A percentile compares a stretch with the other conserved stretches of the same genome.
These are phyloP conservation scores for Lyophyllum decastes DNA, from an alignment of 768 basidiomycete species.

Conservation along the genomic window DNA sequence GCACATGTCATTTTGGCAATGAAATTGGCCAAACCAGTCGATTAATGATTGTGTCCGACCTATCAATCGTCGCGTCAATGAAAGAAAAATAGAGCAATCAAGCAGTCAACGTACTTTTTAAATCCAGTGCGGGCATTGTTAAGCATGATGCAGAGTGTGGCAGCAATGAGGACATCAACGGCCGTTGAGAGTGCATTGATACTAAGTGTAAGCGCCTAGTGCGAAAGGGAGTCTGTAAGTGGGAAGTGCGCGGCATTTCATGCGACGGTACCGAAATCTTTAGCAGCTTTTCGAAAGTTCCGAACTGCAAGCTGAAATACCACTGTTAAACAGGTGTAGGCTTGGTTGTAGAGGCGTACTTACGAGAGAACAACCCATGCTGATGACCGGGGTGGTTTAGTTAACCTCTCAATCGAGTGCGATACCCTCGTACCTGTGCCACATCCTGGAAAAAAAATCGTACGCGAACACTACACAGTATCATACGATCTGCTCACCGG, in stretches of 20 bases:
- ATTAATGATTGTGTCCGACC: slow-evolving; percentile 23
- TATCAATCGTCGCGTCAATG: background rate
- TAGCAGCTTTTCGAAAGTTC: slow-evolving; percentile 36
- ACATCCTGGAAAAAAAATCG: background rate
- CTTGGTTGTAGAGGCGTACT: slow-evolving; percentile 3
- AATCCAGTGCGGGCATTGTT: slow-evolving; percentile 52
- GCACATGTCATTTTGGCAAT: background rate
- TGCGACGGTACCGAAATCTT: slow-evolving; percentile 31
- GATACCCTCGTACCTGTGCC: background rate
- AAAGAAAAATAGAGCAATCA: background rate
- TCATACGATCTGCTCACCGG: background rate
- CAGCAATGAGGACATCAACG: slow-evolving; percentile 50
- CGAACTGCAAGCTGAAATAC: slow-evolving; percentile 29
- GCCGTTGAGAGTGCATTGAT: slow-evolving; percentile 51
- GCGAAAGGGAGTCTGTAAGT: background rate
- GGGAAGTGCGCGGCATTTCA: slow-evolving; percentile 3
- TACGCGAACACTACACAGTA: background rate
- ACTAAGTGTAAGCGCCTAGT: slow-evolving; percentile 44
- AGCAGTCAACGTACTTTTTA: slow-evolving; percentile 31
- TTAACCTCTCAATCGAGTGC: too few relatives aligned
- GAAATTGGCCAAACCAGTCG: slow-evolving; percentile 13
- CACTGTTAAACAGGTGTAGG: background rate
- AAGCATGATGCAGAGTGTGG: slow-evolving; percentile 44
- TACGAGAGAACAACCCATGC: slow-evolving; percentile 45
- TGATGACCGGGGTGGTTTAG: slow-evolving; percentile 12